phyloP scores from a whole-genome alignment of 2,329 filamentous ascomycete genomes.

The Nemania diffusa region DNA sequence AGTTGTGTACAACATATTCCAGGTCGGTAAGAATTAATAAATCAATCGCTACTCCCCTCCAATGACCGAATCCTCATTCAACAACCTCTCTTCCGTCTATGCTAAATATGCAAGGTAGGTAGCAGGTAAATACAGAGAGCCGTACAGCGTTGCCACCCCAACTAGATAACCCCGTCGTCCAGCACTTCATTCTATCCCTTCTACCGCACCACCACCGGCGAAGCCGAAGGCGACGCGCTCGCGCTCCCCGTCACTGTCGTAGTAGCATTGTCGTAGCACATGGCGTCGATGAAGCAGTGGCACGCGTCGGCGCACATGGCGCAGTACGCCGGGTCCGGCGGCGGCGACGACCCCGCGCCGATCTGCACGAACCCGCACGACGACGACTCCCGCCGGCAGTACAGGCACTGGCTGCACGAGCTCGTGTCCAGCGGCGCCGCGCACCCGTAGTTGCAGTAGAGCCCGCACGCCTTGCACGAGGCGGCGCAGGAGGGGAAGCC shows the following conservation, averaged over 20 bases:
- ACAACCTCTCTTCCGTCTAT: no score
- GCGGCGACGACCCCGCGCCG: conserved; percentile 24
- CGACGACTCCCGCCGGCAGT: conserved; percentile 45
- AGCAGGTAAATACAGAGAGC: no score
- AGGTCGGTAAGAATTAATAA: no score
- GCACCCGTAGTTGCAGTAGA: conserved; percentile 43
- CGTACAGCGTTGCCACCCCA: no score
- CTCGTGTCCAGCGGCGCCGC: conserved; percentile 29
- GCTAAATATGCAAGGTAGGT: no score
- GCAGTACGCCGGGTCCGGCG: conserved; percentile 37
- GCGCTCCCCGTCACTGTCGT: conserved; percentile 7
- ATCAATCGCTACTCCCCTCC: no score
- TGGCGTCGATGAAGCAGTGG: conserved; percentile 37
- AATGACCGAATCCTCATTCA: no score
- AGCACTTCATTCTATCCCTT: no score
- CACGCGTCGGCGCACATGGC: conserved; percentile 35
- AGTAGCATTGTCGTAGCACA: conserved; percentile 31
- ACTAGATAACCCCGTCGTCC: no score
- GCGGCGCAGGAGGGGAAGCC: conserved; percentile 34
- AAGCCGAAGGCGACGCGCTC: not conserved
- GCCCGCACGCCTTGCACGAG: conserved; percentile 35
- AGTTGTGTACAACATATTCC: no score
- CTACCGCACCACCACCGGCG: not conserved
- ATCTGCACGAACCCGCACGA: conserved; percentile 36
- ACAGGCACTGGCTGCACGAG: conserved; percentile 40